These are phyloP conservation scores for Naganishia onofrii DNA, from an alignment of 768 basidiomycete genomes.

Conservation along the genomic window DNA sequence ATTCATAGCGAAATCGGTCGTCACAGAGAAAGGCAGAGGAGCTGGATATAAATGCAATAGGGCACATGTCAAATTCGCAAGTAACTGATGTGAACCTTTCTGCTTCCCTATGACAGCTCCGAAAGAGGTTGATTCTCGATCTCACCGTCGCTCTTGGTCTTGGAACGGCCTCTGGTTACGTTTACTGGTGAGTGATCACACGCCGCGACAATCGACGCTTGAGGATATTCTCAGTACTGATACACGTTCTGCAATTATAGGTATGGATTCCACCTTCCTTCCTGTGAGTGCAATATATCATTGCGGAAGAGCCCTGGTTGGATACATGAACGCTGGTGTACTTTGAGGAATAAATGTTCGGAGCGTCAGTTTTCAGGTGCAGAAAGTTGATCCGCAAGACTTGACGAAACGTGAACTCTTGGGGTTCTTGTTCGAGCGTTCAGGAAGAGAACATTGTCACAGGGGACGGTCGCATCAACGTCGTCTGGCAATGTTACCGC, in stretches of 20 bases:
- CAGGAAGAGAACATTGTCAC: too few relatives aligned
- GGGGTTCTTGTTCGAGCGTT: too few relatives aligned
- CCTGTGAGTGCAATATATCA: slow-evolving; percentile 58
- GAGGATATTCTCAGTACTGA: slow-evolving; percentile 15
- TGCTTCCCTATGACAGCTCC: slow-evolving; percentile 56
- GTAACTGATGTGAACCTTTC: neutral
- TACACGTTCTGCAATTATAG: slow-evolving; percentile 53
- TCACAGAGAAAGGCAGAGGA: neutral
- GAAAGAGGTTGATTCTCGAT: slow-evolving; percentile 88
- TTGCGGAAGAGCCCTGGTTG: neutral
- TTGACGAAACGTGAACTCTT: too few relatives aligned
- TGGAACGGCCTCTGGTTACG: slow-evolving; percentile 70
- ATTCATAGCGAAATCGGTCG: too few relatives aligned
- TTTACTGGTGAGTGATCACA: slow-evolving; percentile 68
- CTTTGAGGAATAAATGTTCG: neutral
- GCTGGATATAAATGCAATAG: neutral
- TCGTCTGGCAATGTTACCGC: too few relatives aligned
- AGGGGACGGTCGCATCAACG: too few relatives aligned
- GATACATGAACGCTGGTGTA: neutral
- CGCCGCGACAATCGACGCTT: neutral
- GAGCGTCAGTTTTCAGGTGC: neutral
- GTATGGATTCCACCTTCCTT: slow-evolving; percentile 77
- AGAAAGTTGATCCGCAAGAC: too few relatives aligned
- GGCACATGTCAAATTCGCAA: neutral
- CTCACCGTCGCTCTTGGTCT: slow-evolving; percentile 71